phyloP scores from a whole-genome alignment of 176 grass and related monocot genomes.

The bread wheat (Triticum aestivum) region DNA sequence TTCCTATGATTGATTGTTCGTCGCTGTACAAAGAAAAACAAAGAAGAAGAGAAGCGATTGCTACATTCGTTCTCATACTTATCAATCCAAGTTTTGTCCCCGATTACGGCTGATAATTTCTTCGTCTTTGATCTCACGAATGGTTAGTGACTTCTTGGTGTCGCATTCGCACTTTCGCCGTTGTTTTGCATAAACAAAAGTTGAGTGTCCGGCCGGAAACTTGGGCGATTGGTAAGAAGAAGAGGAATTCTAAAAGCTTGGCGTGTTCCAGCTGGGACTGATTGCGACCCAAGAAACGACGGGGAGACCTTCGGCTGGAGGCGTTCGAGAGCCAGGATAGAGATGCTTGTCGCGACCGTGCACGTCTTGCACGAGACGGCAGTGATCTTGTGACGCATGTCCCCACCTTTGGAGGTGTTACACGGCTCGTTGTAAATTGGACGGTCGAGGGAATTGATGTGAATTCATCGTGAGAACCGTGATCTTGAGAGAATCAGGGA shows the following conservation, averaged over 20 bases:
- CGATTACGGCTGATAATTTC: neutral
- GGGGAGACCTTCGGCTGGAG: constrained; percentile 15
- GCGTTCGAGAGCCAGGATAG: neutral
- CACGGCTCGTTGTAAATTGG: neutral
- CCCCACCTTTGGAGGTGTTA: neutral
- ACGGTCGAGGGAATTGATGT: neutral
- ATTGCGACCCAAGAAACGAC: constrained; percentile 44
- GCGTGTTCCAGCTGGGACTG: constrained; percentile 40
- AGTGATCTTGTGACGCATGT: neutral
- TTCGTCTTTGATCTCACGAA: neutral
- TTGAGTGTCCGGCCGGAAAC: neutral
- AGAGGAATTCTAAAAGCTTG: constrained; percentile 16
- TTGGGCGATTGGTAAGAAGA: constrained; percentile 16
- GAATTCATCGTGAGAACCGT: neutral
- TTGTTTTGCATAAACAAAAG: neutral
- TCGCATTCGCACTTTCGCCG: neutral
- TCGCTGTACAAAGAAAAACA: constrained; percentile 20
- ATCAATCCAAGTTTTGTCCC: constrained; percentile 39
- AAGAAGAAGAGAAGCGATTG: neutral
- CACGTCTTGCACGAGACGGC: neutral
- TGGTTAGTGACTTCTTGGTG: neutral
- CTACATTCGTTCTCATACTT: constrained; percentile 6
- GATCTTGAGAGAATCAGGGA: neutral
- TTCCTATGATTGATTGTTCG: neutral
- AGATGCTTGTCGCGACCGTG: constrained; percentile 12